Evolutionary conservation across 768 basidiomycete genomes (phyloP).

Genomic region (Candolleomyces eurysporus): DNA sequence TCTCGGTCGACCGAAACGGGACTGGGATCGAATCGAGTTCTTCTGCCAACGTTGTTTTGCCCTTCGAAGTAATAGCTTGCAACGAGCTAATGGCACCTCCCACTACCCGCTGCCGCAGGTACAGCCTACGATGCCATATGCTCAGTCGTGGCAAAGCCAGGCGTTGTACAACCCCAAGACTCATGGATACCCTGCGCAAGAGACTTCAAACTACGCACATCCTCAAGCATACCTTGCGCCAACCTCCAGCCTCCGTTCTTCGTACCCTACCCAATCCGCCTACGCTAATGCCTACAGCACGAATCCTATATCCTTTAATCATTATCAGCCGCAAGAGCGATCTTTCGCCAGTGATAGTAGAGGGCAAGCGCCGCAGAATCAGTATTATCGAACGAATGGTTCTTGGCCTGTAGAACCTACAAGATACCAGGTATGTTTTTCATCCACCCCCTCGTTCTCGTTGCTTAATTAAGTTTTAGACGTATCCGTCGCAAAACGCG

Average conservation of each 20-base stretch:
- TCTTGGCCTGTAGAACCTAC: neutral
- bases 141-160: neutral
- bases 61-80: slow-evolving; percentile 16
- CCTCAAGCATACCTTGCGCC: neutral
- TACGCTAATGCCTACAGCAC: slow-evolving; percentile 11
- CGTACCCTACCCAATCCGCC: neutral
- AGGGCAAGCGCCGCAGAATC: neutral
- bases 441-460: no score
- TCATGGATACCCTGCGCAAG: neutral
- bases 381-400: slow-evolving; percentile 4
- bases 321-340: slow-evolving; percentile 46
- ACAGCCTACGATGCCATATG: neutral
- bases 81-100: neutral
- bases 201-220: neutral
- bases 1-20: slow-evolving; percentile 63
- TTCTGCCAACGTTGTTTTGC: slow-evolving; percentile 59
- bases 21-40: slow-evolving; percentile 89
- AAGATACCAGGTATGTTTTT: slow-evolving; percentile 1
- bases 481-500: neutral
- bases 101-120: neutral
- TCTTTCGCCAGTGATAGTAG: slow-evolving; percentile 23
- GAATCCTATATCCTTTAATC: slow-evolving; percentile 39
- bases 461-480: neutral
- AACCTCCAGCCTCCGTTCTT: slow-evolving; percentile 8
- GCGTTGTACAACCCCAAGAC: neutral